phyloP scores from a whole-genome alignment of 768 basidiomycete species.

The Sporobolomyces phaffii region DNA sequence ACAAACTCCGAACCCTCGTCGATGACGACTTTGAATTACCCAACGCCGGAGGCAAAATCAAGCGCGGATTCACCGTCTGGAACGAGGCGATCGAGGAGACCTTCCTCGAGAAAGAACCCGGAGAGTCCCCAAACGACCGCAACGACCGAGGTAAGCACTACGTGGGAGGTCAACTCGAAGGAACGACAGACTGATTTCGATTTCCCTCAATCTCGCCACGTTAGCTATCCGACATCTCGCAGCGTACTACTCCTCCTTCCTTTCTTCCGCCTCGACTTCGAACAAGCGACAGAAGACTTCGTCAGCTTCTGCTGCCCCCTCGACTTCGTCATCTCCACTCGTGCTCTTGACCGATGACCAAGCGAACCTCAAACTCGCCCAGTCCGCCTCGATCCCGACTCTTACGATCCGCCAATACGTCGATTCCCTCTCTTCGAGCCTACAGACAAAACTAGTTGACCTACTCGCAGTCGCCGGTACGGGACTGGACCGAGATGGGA shows the following conservation, averaged over 20 bases:
- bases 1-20: conserved; percentile 76
- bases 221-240: conserved; percentile 81
- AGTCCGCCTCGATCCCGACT: conserved; percentile 57
- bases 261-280: conserved; percentile 45
- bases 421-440: conserved; percentile 56
- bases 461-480: conserved; percentile 66
- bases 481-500: conserved; percentile 48
- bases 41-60: conserved; percentile 59
- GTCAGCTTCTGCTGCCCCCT: conserved; percentile 40
- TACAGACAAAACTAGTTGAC: conserved; percentile 66
- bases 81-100: conserved; percentile 50
- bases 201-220: not conserved
- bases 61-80: conserved; percentile 37
- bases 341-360: conserved; percentile 85
- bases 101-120: conserved; percentile 61
- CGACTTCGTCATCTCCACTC: conserved; percentile 53
- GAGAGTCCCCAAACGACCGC: conserved; percentile 81
- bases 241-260: conserved; percentile 76
- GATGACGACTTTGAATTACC: conserved; percentile 56
- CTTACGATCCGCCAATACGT: conserved; percentile 78
- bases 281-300: conserved; percentile 35
- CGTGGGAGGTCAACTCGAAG: no score
- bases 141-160: conserved; percentile 91
- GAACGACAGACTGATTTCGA: no score
- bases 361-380: conserved; percentile 71